Conservation (phyloP, 1,139 yeast species). For the Hemisphaericaspora lyxosophila region DNA sequence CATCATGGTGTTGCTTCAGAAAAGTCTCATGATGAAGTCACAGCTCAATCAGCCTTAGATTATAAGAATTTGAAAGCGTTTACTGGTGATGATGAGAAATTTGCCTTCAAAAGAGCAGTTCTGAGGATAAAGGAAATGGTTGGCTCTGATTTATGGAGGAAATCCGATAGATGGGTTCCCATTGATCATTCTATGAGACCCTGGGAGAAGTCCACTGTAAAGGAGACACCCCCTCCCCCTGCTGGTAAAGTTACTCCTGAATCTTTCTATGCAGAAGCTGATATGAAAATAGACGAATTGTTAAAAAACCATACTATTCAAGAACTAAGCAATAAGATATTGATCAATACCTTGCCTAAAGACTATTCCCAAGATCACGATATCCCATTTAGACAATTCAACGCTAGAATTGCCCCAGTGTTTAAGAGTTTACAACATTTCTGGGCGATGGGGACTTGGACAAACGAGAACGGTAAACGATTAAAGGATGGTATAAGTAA, state of each 20-base stretch:
- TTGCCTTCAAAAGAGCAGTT: slow-evolving; percentile 72
- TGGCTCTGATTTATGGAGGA: slow-evolving; percentile 54
- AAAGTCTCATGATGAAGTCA: slow-evolving; percentile 3
- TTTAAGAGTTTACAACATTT: slow-evolving; percentile 51
- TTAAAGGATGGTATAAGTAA: slow-evolving; percentile 54
- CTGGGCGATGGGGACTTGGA: slow-evolving; percentile 71
- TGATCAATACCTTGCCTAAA: slow-evolving; percentile 23
- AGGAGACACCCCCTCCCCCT: background rate
- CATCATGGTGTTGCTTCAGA: background rate
- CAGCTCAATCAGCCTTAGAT: slow-evolving; percentile 21
- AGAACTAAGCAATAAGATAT: slow-evolving; percentile 13
- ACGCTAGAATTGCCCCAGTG: slow-evolving; percentile 43
- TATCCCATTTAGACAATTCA: slow-evolving; percentile 30
- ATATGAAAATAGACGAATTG: slow-evolving; percentile 4
- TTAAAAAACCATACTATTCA: slow-evolving; percentile 11
- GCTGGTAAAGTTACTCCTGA: background rate
- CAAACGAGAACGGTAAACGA: slow-evolving; percentile 40
- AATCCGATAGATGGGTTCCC: slow-evolving; percentile 52
- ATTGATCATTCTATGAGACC: slow-evolving; percentile 54
- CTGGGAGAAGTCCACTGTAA: slow-evolving; percentile 62
- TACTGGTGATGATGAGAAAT: slow-evolving; percentile 77
- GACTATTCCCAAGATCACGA: slow-evolving; percentile 23
- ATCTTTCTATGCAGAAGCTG: background rate
- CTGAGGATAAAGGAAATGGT: slow-evolving; percentile 71
- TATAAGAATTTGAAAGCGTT: slow-evolving; percentile 56